A percentile compares a stretch with the other conserved stretches of the same genome.
Conservation (phyloP, 176 grass and related monocot genomes). For the Phragmites australis region DNA sequence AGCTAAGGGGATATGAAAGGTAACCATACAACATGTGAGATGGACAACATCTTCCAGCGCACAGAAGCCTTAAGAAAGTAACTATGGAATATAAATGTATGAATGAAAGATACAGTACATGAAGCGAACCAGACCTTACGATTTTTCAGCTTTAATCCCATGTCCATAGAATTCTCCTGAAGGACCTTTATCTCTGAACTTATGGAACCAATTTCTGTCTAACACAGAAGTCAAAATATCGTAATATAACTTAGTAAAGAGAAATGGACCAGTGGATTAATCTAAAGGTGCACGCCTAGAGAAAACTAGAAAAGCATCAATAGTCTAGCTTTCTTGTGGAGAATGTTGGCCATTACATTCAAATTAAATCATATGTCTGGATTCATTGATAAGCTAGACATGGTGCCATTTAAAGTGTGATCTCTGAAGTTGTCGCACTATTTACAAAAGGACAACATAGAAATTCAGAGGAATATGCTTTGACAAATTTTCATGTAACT, state of each 20-base stretch:
- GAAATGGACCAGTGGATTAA: background rate
- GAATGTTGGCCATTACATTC: background rate
- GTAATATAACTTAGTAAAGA: slow-evolving; percentile 40
- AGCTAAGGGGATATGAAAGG: background rate
- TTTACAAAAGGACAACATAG: background rate
- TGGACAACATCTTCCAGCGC: background rate
- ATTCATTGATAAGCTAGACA: background rate
- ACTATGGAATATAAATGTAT: background rate
- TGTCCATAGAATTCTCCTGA: slow-evolving; percentile 99
- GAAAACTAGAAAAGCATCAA: background rate
- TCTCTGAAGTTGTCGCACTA: background rate
- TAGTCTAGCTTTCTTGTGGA: background rate
- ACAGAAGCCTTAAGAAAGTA: background rate
- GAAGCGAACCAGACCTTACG: slow-evolving; percentile 76
- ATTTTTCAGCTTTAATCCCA: slow-evolving; percentile 98
- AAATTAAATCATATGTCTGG: background rate
- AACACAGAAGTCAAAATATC: slow-evolving; percentile 64
- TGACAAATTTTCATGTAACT: slow-evolving; percentile 3
- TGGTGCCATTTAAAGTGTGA: background rate
- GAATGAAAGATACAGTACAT: slow-evolving; percentile 27
- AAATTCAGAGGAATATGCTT: slow-evolving; percentile 8
- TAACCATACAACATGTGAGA: slow-evolving; percentile 14
- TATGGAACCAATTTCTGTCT: slow-evolving; percentile 99
- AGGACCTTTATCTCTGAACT: slow-evolving; percentile 98
- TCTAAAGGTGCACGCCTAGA: slow-evolving; percentile 2